Conservation (phyloP, 352 stramenopile species). For the Globisporangium solare region DNA sequence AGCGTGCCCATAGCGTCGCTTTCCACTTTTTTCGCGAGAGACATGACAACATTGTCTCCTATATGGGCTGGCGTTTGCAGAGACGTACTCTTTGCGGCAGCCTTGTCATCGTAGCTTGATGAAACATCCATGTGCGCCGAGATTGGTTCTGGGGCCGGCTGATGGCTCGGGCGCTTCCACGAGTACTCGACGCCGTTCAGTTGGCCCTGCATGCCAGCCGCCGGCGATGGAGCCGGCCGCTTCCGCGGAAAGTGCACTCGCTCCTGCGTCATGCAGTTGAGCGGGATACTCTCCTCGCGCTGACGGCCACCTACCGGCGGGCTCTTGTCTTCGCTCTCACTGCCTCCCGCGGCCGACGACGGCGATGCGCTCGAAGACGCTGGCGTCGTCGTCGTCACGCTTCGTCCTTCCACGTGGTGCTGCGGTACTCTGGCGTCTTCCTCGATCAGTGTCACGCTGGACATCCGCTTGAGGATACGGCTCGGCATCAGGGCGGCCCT, state of each 20-base stretch:
- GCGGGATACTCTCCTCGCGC: constrained; percentile 23
- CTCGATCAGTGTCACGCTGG: constrained; percentile 43
- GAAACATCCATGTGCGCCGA: constrained; percentile 2
- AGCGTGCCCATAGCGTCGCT: constrained; percentile 32
- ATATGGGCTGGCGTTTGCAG: not conserved
- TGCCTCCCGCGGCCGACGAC: constrained; percentile 8
- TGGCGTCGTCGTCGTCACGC: constrained; percentile 4
- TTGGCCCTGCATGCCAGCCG: constrained; percentile 18
- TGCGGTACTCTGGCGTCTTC: constrained; percentile 6
- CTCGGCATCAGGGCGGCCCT: constrained; percentile 14
- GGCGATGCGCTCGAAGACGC: constrained; percentile 4
- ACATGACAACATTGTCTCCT: constrained; percentile 5
- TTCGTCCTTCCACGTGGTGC: constrained; percentile 9
- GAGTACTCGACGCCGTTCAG: constrained; percentile 18
- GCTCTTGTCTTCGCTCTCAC: constrained; percentile 18
- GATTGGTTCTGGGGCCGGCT: not conserved
- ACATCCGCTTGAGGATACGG: constrained; percentile 37
- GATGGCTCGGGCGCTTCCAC: constrained; percentile 29
- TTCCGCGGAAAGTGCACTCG: constrained; percentile 33
- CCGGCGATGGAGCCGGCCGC: constrained; percentile 33
- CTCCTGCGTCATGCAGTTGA: constrained; percentile 47
- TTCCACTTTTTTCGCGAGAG: constrained; percentile 19
- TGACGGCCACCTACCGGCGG: constrained; percentile 1
- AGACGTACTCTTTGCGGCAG: not conserved
- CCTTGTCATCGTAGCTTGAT: no score